Evolutionary conservation across 1,139 yeast genomes (phyloP).

Genomic region (Fermentozyma sake): DNA sequence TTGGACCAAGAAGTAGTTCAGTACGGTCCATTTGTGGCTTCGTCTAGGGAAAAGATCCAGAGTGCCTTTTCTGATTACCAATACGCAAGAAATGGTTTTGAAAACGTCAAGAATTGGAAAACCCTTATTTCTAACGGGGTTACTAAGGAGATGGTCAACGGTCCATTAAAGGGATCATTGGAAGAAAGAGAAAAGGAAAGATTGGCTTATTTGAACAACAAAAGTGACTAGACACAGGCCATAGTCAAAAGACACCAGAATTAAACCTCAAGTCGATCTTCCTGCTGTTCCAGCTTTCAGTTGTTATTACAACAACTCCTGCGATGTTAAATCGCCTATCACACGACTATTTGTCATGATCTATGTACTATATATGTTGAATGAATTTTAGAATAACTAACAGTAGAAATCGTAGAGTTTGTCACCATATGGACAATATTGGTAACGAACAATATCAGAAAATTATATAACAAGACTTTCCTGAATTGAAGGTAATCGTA

Average conservation of each 20-base stretch:
- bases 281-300: no score
- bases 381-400: no score
- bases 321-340: no score
- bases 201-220: slow-evolving; percentile 19
- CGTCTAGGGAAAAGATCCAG: slow-evolving; percentile 49
- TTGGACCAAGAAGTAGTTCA: slow-evolving; percentile 77
- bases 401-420: no score
- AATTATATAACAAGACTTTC: no score
- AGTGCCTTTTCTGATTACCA: slow-evolving; percentile 72
- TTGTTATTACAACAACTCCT: no score
- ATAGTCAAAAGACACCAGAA: no score
- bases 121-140: slow-evolving; percentile 65
- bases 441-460: no score
- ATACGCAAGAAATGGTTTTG: slow-evolving; percentile 67
- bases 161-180: slow-evolving; percentile 33
- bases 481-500: slow-evolving; percentile 31
- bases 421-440: no score
- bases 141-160: slow-evolving; percentile 40
- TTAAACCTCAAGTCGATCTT: no score
- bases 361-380: no score
- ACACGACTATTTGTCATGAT: no score
- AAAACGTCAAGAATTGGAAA: slow-evolving; percentile 62
- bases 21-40: slow-evolving; percentile 87
- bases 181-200: slow-evolving; percentile 29
- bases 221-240: background rate